Evolutionary conservation across 805 yeast genomes (phyloP), one percentile per base, ranked within the genome.

Genomic region (Metschnikowia noctiluminum): DNA sequence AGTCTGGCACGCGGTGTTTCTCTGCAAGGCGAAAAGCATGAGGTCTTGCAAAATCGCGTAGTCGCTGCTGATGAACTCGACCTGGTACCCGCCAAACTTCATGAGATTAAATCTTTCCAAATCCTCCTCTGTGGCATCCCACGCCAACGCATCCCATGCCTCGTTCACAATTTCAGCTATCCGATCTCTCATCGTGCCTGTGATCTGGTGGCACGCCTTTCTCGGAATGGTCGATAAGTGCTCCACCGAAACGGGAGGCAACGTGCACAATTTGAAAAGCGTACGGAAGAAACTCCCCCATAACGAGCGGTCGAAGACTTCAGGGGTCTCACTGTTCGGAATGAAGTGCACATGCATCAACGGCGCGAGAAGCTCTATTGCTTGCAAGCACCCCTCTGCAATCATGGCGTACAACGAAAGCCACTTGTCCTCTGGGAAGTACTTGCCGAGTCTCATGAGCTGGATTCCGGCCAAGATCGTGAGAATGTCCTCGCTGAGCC

Each of bases 101-200:
- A 70, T 73, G 40, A 88, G 62, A 43, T 82, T 84, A 66, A 85
- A 88, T 52, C 88, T 67, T 3, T 61, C 65, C 28, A 69, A 60
- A 54, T 82, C 86, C 30, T 78, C 83, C 15, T 75, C 74, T 26
- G 77, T 64, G 2, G 82, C 76, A 11, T 78, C 79, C 80, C 83
- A 77, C 15, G 89, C 94, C 43, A 89, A 71, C 11, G 77, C 69
- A 52, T 83, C 84, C 97, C 97, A 89, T n/a, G 81, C 74, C 45
- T 74, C 77, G 48, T 75, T 71, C 11, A 89, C 56, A 39, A 87
- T 64, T 12, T 53, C 55, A 0, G 89, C 80, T 39, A 84, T 76
- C 52, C 85, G 70, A 11, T 75, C 74, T 53, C 95, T 76, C 53
- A 87, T 67, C 57, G 80, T 82, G 10, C 82, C 84, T 0, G 88